These are phyloP conservation scores for Lachnellula occidentalis DNA, from an alignment of 2,329 filamentous ascomycete species.

Conservation along the genomic window DNA sequence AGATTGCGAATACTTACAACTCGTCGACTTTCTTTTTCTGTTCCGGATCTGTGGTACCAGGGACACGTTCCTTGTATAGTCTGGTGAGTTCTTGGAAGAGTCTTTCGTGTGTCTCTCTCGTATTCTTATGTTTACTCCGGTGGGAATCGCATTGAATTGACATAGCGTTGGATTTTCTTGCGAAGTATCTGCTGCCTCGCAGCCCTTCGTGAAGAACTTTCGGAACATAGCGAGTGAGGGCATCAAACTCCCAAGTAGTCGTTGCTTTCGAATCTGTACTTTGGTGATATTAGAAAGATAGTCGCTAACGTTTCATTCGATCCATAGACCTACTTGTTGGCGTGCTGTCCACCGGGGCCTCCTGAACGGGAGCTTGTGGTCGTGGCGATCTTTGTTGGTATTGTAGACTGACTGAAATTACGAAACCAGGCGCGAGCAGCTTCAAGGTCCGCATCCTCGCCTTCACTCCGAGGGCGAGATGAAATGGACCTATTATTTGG, in stretches of 20 bases:
- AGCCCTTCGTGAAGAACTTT: conserved; percentile 24
- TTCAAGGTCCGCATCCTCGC: conserved; percentile 21
- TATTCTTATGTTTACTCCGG: conserved; percentile 26
- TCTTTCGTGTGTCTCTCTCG: conserved; percentile 23
- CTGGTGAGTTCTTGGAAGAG: conserved; percentile 25
- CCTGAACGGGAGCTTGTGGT: conserved; percentile 25
- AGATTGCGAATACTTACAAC: conserved; percentile 23
- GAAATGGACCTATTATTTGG: conserved; percentile 19
- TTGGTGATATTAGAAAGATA: conserved; percentile 3
- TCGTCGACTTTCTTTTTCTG: conserved; percentile 47
- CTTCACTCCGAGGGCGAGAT: conserved; percentile 8
- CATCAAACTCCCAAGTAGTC: conserved; percentile 25
- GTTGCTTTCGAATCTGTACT: conserved; percentile 32
- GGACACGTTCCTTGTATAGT: conserved; percentile 26
- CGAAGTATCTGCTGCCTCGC: conserved; percentile 25
- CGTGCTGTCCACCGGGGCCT: conserved; percentile 32
- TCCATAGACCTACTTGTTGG: conserved; percentile 28
- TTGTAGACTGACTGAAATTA: conserved; percentile 20
- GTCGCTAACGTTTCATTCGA: neutral
- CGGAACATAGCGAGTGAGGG: conserved; percentile 22
- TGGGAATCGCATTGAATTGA: conserved; percentile 27
- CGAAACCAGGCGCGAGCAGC: conserved; percentile 28
- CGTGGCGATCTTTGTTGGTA: conserved; percentile 24
- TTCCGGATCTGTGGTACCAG: conserved; percentile 38
- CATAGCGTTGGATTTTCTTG: conserved; percentile 25